Evolutionary conservation across 352 stramenopile species (phyloP), one percentile per base, ranked within the genome.

Genomic region (Pythium volutum): DNA sequence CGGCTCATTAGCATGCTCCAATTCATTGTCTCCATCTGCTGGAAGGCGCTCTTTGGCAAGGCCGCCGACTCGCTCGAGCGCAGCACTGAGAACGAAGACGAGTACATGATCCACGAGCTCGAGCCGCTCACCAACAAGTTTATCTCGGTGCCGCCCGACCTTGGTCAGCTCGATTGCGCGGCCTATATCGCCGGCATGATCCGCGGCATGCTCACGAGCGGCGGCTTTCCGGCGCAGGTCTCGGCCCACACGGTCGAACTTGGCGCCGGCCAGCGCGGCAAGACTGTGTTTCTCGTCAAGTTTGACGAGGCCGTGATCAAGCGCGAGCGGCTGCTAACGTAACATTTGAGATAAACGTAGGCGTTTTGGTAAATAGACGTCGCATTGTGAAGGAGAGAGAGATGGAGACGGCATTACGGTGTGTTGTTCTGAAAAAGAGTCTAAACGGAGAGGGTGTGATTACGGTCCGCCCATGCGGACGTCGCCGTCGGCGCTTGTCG

Each of bases 91-190:
- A 98, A 98, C 71, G 93, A 97, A n/a, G 87, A 98, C 74, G 96
- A 99, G 86, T 99, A 97, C 77, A 99, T 98, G 95, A 99, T 99
- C 68, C 87, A 97, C 67, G 91, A 98, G 67, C 71, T 94, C 46
- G 88, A 97, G 60, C 93, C 93, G 23, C 73, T 98, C n/a, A 97
- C 91, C 20, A 98, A 97, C 75, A 98, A 93, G 57, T 99, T 98
- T 77, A 96, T 99, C 54, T 98, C 91, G 27, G 95, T 99, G 48
- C 96, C 96, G 7, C 72, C 81, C 0, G 95, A 99, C 71, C 87
- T 99, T 47, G 93, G 96, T 0, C 89, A 98, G 68, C 77, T 99
- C 41, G 98, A 98, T 69, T 98, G 93, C 47, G 96, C 97, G 53
- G 93, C 96, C 10, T 99, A 98, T 64, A 96, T 99, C 36, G 95